Evolutionary conservation across 495 filamentous ascomycete species (phyloP).

Genomic region (Talaromyces ruber): DNA sequence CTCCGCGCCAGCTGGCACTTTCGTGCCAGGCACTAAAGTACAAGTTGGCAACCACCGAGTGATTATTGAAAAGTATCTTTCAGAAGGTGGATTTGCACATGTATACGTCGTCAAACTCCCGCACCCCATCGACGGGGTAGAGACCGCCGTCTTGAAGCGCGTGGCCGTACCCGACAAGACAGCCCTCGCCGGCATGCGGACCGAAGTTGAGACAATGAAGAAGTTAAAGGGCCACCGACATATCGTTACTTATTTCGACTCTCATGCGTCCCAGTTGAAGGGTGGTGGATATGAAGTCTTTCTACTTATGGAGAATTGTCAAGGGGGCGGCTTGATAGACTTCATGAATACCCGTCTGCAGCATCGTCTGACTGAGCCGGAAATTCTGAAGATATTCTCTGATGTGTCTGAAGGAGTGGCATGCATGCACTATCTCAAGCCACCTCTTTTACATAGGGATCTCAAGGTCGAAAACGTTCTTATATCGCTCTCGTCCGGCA

Average conservation of each 20-base stretch:
- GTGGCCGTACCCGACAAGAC: constrained; percentile 98
- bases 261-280: constrained; percentile 86
- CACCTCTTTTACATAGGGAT: constrained; percentile 86
- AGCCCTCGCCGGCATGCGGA: constrained; percentile 89
- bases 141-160: constrained; percentile 85
- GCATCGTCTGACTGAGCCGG: constrained; percentile 92
- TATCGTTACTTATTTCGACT: constrained; percentile 97
- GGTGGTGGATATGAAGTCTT: constrained; percentile 97
- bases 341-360: constrained; percentile 99
- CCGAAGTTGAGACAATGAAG: constrained; percentile 99
- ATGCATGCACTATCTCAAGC: constrained; percentile 98
- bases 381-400: constrained; percentile 93
- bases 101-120: constrained; percentile 92
- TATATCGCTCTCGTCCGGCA: constrained; percentile 58
- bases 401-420: constrained; percentile 95
- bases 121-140: constrained; percentile 66
- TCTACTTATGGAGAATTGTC: constrained; percentile 88
- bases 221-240: constrained; percentile 90
- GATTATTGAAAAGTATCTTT: constrained; percentile 95
- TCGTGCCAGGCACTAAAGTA: constrained; percentile 88
- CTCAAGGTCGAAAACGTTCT: constrained; percentile 98
- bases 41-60: constrained; percentile 90
- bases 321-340: constrained; percentile 86
- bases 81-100: constrained; percentile 96
- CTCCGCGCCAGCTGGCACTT: constrained; percentile 72